These are phyloP conservation scores for Trichoderma gamsii DNA, from an alignment of 495 filamentous ascomycete species.

Conservation along the genomic window DNA sequence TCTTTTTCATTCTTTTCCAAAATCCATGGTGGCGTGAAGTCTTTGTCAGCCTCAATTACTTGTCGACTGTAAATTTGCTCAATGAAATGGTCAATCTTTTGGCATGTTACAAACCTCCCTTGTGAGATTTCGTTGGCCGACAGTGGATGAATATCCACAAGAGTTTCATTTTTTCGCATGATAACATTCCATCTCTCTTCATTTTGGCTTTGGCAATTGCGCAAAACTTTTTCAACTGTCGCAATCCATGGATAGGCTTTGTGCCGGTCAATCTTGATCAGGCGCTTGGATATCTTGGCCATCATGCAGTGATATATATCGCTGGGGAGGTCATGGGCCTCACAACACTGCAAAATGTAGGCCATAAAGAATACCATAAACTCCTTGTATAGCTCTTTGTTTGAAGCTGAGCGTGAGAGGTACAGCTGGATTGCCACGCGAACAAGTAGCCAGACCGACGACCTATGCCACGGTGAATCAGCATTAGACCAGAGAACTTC, in stretches of 20 bases:
- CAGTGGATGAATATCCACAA: too few relatives aligned
- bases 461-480: slow-evolving; percentile 48
- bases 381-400: slow-evolving; percentile 43
- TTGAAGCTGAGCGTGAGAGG: slow-evolving; percentile 14
- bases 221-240: neutral
- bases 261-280: slow-evolving; percentile 36
- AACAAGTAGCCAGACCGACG: slow-evolving; percentile 53
- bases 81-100: too few relatives aligned
- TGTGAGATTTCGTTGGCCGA: too few relatives aligned
- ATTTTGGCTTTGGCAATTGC: too few relatives aligned
- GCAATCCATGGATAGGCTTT: slow-evolving; percentile 12
- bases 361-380: slow-evolving; percentile 50
- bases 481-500: slow-evolving; percentile 48
- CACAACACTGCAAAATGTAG: slow-evolving; percentile 31
- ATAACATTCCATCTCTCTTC: too few relatives aligned
- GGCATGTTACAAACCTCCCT: too few relatives aligned
- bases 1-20: neutral
- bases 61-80: too few relatives aligned
- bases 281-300: slow-evolving; percentile 44
- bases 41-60: too few relatives aligned
- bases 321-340: slow-evolving; percentile 17
- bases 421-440: slow-evolving; percentile 48
- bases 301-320: slow-evolving; percentile 41
- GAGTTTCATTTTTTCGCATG: too few relatives aligned
- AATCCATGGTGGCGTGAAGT: too few relatives aligned